Conservation (phyloP, 805 yeast species). For the Ogataea trehaloabstinens region DNA sequence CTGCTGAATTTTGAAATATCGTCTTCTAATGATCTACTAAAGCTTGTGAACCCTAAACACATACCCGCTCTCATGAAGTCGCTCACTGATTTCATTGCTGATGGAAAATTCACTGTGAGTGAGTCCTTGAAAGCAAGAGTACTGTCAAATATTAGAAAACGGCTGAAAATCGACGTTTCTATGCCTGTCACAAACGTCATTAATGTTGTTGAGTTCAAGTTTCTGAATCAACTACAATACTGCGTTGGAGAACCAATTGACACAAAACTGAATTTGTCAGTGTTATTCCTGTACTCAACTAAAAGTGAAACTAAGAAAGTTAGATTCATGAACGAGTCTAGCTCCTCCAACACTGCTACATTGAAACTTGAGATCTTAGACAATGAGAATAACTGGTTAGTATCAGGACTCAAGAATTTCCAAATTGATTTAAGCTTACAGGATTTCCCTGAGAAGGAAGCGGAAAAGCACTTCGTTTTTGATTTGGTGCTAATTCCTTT, state of each 20-base stretch:
- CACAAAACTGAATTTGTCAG: conserved; percentile 38
- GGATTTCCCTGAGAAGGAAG: conserved; percentile 5
- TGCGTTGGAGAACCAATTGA: conserved; percentile 65
- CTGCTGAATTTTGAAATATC: conserved; percentile 12
- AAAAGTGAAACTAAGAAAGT: conserved; percentile 29
- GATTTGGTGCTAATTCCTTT: conserved; percentile 65
- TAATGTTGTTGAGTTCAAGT: conserved; percentile 52
- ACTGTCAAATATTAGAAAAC: conserved; percentile 10
- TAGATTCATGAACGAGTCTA: conserved; percentile 24
- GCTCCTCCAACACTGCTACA: conserved; percentile 12
- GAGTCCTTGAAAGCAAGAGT: conserved; percentile 3
- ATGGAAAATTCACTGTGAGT: conserved; percentile 6
- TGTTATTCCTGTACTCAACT: conserved; percentile 19
- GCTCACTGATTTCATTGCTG: conserved; percentile 13
- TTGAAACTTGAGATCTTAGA: conserved; percentile 27
- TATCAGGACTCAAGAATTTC: conserved; percentile 68
- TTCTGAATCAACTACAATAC: conserved; percentile 41
- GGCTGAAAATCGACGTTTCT: conserved; percentile 50
- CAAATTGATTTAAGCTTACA: conserved; percentile 30
- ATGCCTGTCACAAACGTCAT: conserved; percentile 60
- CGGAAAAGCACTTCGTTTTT: conserved; percentile 20
- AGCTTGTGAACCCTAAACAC: conserved; percentile 15
- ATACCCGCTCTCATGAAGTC: conserved; percentile 8
- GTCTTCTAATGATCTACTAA: conserved; percentile 6
- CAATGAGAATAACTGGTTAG: conserved; percentile 66